Percentiles rank a stretch among this genome's conserved stretches.
Evolutionary conservation across 768 basidiomycete species (phyloP).

Genomic region (Collybia mongolica): DNA sequence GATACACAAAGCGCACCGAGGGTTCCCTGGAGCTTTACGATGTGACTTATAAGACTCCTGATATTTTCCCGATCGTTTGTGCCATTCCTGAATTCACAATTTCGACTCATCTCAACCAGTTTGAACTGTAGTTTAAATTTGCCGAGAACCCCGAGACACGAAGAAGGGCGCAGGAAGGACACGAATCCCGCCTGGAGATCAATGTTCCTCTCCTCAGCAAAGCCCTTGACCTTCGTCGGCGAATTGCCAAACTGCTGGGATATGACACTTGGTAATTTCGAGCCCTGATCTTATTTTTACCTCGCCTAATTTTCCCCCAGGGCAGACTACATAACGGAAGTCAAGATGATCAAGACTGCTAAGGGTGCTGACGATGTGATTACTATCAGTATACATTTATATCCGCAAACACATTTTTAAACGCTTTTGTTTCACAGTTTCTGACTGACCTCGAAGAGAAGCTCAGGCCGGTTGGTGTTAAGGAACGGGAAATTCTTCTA

Average conservation of each 20-base stretch:
- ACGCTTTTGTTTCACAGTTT: constrained; percentile 48
- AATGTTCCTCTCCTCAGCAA: constrained; percentile 73
- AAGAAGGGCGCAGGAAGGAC: constrained; percentile 59
- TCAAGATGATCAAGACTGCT: constrained; percentile 81
- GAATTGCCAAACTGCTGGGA: constrained; percentile 64
- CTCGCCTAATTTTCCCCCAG: constrained; percentile 16
- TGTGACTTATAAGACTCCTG: constrained; percentile 80
- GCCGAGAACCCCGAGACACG: constrained; percentile 72
- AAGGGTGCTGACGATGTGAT: constrained; percentile 55
- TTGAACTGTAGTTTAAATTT: constrained; percentile 64
- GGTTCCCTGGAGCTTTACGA: constrained; percentile 61
- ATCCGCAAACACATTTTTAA: neutral
- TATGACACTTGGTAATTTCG: constrained; percentile 63
- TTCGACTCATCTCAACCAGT: neutral
- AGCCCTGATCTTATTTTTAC: neutral
- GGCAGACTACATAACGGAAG: constrained; percentile 83
- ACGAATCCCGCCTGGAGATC: constrained; percentile 63
- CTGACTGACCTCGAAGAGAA: constrained; percentile 73
- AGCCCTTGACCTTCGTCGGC: constrained; percentile 66
- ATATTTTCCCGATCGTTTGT: constrained; percentile 74
- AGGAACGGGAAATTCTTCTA: constrained; percentile 67
- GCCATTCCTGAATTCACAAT: neutral
- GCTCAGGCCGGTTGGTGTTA: constrained; percentile 66
- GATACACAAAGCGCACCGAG: constrained; percentile 67
- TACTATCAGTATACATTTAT: constrained; percentile 2